Evolutionary conservation across 176 grass and related monocot species (phyloP).

Genomic region (Oryza rufipogon): DNA sequence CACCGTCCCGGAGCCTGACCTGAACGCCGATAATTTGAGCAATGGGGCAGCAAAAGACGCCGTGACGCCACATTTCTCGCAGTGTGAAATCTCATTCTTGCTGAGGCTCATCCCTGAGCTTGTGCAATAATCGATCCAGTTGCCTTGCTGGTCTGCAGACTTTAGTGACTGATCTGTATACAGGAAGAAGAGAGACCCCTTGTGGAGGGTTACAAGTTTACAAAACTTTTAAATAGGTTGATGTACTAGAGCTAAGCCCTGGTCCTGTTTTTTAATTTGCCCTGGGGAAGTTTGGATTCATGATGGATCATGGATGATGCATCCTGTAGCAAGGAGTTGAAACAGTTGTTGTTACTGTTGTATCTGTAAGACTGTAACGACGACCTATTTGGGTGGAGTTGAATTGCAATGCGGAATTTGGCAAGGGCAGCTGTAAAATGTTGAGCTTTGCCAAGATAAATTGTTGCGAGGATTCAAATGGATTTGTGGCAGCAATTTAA

Average conservation of each 20-base stretch:
- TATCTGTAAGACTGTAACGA: neutral
- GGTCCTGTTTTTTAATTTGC: neutral
- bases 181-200: slow-evolving; percentile 8
- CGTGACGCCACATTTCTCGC: slow-evolving; percentile 63
- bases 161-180: slow-evolving; percentile 17
- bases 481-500: too few relatives aligned
- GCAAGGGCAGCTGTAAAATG: too few relatives aligned
- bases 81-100: slow-evolving; percentile 74
- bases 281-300: neutral
- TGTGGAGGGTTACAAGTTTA: slow-evolving; percentile 11
- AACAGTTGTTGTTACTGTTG: neutral
- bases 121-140: slow-evolving; percentile 52
- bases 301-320: neutral
- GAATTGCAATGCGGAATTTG: neutral
- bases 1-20: slow-evolving; percentile 15
- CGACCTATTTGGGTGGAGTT: neutral
- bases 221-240: neutral
- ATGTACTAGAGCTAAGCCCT: slow-evolving; percentile 17
- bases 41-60: neutral
- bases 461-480: too few relatives aligned
- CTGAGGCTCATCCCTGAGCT: slow-evolving; percentile 92
- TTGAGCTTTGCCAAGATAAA: too few relatives aligned
- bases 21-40: slow-evolving; percentile 9
- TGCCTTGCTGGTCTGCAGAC: neutral
- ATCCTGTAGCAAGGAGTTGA: neutral